Conservation (phyloP, 495 filamentous ascomycete species). For the Penicillium flavigenum region DNA sequence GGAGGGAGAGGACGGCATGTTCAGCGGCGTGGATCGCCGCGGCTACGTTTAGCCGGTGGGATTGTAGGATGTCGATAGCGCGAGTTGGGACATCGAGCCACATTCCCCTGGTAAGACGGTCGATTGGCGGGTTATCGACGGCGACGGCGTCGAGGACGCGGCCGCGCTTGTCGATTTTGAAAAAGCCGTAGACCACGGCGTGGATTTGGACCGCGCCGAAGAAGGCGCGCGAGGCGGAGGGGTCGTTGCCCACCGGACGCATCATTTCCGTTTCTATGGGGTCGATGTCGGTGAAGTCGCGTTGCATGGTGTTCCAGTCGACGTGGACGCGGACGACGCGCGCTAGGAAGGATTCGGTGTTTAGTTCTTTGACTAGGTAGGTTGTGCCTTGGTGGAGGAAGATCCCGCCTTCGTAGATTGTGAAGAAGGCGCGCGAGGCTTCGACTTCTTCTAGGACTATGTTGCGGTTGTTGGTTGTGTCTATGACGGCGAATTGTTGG, state of each 20-base stretch:
- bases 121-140: slow-evolving; percentile 89
- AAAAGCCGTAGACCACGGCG: slow-evolving; percentile 90
- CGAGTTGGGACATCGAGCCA: slow-evolving; percentile 87
- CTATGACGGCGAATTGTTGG: slow-evolving; percentile 87
- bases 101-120: slow-evolving; percentile 83
- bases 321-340: slow-evolving; percentile 78
- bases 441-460: slow-evolving; percentile 93
- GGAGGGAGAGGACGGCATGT: slow-evolving; percentile 80
- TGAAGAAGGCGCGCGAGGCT: slow-evolving; percentile 90
- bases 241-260: slow-evolving; percentile 53
- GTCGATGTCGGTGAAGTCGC: slow-evolving; percentile 94
- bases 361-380: slow-evolving; percentile 89
- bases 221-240: slow-evolving; percentile 63
- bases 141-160: slow-evolving; percentile 88
- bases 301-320: slow-evolving; percentile 91
- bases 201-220: slow-evolving; percentile 81
- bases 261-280: slow-evolving; percentile 84
- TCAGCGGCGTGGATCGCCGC: slow-evolving; percentile 93
- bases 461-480: slow-evolving; percentile 80
- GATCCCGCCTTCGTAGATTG: slow-evolving; percentile 95
- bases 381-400: slow-evolving; percentile 93
- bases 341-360: slow-evolving; percentile 72
- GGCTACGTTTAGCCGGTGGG: slow-evolving; percentile 72
- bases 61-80: slow-evolving; percentile 76
- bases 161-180: slow-evolving; percentile 81